These are phyloP conservation scores for Colletotrichum tropicicola DNA, from an alignment of 2,329 filamentous ascomycete species.

Conservation along the genomic window DNA sequence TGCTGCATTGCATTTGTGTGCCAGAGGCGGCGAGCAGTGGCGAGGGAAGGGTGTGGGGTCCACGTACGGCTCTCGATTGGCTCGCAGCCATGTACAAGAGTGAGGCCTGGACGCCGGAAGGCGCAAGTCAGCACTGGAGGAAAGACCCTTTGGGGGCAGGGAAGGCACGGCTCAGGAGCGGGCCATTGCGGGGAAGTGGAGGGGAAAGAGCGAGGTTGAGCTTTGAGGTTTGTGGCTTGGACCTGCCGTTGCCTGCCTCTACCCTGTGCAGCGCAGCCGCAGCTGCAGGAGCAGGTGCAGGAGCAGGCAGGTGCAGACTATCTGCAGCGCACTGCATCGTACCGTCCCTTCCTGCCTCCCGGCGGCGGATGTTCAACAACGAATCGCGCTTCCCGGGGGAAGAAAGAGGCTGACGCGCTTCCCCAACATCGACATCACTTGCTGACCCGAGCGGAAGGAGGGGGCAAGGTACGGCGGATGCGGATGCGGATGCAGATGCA, in stretches of 20 bases:
- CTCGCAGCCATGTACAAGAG: neutral
- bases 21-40: neutral
- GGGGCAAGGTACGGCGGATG: no score
- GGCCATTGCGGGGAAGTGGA: constrained; percentile 12
- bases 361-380: neutral
- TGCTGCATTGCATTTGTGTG: neutral
- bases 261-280: neutral
- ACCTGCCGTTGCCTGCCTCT: neutral
- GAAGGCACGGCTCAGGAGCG: constrained; percentile 12
- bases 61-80: neutral
- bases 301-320: neutral
- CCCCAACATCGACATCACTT: no score
- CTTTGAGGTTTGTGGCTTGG: no score
- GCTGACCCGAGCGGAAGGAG: neutral
- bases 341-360: neutral
- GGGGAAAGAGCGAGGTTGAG: no score
- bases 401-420: neutral
- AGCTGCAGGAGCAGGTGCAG: neutral
- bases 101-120: neutral
- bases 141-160: neutral
- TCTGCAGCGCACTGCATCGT: neutral
- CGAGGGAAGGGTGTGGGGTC: neutral
- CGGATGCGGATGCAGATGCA: no score
- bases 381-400: neutral
- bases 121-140: neutral